A percentile compares a stretch with the other conserved stretches of the same genome.
These are phyloP conservation scores for Wickerhamomyces chaumierensis DNA, from an alignment of 805 yeast genomes.

Conservation along the genomic window DNA sequence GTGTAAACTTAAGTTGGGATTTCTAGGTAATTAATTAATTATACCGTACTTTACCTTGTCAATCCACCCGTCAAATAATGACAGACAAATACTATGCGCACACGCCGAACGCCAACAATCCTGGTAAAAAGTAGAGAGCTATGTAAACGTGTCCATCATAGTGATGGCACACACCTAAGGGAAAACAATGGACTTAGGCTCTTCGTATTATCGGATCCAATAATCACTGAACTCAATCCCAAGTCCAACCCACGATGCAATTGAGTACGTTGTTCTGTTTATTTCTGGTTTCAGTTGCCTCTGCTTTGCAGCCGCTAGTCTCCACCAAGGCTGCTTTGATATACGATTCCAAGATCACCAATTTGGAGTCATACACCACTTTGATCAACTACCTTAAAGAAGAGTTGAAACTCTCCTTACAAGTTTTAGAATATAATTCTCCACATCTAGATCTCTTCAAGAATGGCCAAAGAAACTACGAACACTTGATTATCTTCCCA, in stretches of 20 bases:
- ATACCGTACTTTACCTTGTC: too few species aligned
- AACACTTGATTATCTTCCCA: slow-evolving; percentile 52
- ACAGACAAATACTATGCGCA: too few species aligned
- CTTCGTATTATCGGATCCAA: background rate
- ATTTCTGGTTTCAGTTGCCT: slow-evolving; percentile 4
- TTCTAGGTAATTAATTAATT: too few species aligned
- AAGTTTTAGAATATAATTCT: slow-evolving; percentile 16
- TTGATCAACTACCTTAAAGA: slow-evolving; percentile 5
- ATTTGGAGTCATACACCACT: slow-evolving; percentile 13
- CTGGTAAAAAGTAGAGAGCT: too few species aligned
- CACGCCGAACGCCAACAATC: too few species aligned
- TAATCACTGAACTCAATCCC: background rate
- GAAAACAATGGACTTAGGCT: background rate
- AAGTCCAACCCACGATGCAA: background rate
- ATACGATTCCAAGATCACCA: slow-evolving; percentile 11
- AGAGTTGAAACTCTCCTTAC: slow-evolving; percentile 24
- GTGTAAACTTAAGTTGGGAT: too few species aligned
- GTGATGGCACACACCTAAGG: background rate
- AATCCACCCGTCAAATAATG: too few species aligned
- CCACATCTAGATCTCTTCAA: slow-evolving; percentile 22
- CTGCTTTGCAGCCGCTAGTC: slow-evolving; percentile 3
- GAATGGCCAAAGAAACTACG: slow-evolving; percentile 35
- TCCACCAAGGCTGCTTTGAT: slow-evolving; percentile 10
- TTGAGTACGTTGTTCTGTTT: slow-evolving; percentile 3
- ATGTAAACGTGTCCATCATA: background rate